Base-by-base conservation (phyloP, 169 alveolate genomes). In the Amoebophrya sp. region DNA sequence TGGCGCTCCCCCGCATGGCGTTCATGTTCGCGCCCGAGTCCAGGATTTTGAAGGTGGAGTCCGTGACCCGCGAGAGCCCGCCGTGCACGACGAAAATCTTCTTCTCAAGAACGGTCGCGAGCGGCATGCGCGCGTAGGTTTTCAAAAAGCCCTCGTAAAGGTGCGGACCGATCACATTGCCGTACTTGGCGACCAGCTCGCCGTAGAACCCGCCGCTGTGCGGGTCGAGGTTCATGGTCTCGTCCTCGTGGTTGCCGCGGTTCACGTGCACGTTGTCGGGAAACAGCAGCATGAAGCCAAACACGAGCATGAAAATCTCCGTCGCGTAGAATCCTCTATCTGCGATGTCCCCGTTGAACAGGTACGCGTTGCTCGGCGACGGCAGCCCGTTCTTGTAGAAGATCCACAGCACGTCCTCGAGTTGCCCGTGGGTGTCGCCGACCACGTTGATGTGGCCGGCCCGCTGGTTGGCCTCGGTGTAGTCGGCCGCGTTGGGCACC, bases 341-440 rank as follows among this genome's bases (percentile, higher is more conserved):
- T 0, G 97, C 97, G 67, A 96, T 96, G 89, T 96, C 98, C 0
- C 98, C 98, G 92, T 96, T 96, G 94, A 96, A 96, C 87, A 96
- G 91, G 90, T 96, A 91, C 38, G 38, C 69, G 34, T 67, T 87
- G 31, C 34, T 40, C 69, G 69, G 92, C 93, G 94, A 94, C 43
- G 98, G 98, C 41, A 94, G 94, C 0, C 98, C 98, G 91, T 94
- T 94, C 92, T 95, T 94, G 92, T 93, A 95, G 93, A 96, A 95
- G 18, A 96, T 93, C 96, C 97, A 96, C 92, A 96, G 94, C 88
- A 96, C 95, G 90, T 96, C 98, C 89, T 96, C 95, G 69, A 96
- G 93, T 92, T 96, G 98, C 23, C 98, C 98, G 92, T 96, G 98
- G 0, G 95, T 94, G 91, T 96, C 98, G 0, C 98, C 98, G 26